Evolutionary conservation across 805 yeast genomes (phyloP).

Genomic region (Yamadazyma scolyti): DNA sequence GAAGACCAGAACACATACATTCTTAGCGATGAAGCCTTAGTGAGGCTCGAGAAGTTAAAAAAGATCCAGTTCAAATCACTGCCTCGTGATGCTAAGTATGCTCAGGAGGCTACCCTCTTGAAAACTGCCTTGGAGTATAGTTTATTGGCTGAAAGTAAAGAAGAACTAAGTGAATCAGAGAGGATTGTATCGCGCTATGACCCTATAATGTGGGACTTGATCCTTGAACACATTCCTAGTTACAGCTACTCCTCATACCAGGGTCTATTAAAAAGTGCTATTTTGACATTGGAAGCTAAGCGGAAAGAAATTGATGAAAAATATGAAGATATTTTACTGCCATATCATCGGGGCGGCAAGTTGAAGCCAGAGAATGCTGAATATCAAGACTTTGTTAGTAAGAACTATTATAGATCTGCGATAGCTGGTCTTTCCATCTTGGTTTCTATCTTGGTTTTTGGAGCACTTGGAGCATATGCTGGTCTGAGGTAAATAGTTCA

Average conservation of each 20-base stretch:
- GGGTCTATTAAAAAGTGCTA: background rate
- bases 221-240: background rate
- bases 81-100: background rate
- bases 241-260: background rate
- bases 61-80: background rate
- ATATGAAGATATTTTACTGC: constrained; percentile 1
- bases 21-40: constrained; percentile 1
- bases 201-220: constrained; percentile 2
- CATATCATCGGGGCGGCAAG: constrained; percentile 1
- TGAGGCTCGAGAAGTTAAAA: constrained; percentile 1
- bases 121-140: constrained; percentile 1
- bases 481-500: too few relatives aligned
- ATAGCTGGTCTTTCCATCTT: too few relatives aligned
- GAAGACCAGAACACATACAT: background rate
- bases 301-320: constrained; percentile 1
- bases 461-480: too few relatives aligned
- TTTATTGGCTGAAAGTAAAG: constrained; percentile 1
- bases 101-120: constrained; percentile 1
- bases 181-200: background rate
- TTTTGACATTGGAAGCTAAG: constrained; percentile 1
- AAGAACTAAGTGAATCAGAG: background rate
- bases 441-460: too few relatives aligned
- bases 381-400: constrained; percentile 1
- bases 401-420: constrained; percentile 1
- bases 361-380: background rate